Percentiles rank a stretch among this genome's conserved stretches.
Conservation (phyloP, 2,329 filamentous ascomycete species). For the Cryphonectria radicalis region DNA sequence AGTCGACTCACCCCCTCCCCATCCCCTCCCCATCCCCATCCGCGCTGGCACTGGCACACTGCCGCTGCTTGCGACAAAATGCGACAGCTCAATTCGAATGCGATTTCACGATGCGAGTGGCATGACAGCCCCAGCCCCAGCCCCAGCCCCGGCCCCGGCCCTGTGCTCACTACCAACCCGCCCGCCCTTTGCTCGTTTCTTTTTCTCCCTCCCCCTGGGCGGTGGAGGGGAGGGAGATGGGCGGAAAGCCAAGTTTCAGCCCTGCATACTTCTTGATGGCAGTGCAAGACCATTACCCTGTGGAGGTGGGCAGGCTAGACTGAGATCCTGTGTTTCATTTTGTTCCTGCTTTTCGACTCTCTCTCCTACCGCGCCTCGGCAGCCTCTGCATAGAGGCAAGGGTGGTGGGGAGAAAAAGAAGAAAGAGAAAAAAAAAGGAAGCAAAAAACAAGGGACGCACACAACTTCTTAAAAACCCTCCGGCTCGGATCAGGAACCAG, state of each 20-base stretch:
- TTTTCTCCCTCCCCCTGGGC: background rate
- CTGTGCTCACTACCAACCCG: background rate
- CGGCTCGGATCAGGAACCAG: background rate
- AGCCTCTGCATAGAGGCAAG: background rate
- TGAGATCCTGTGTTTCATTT: background rate
- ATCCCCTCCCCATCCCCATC: background rate
- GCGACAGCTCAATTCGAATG: background rate
- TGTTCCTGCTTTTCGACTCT: background rate
- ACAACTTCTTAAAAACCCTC: background rate
- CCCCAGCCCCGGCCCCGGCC: too few relatives aligned
- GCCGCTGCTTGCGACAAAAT: background rate
- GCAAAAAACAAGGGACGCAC: background rate
- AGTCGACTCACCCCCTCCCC: background rate
- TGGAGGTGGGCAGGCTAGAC: background rate
- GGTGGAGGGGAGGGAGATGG: background rate
- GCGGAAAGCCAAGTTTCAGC: slow-evolving; percentile 10
- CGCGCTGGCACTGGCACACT: background rate
- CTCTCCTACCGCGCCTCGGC: background rate
- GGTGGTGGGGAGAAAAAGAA: background rate
- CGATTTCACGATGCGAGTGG: background rate
- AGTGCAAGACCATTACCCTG: background rate
- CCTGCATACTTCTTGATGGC: slow-evolving; percentile 7
- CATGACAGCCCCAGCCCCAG: background rate
- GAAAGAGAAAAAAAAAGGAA: background rate
- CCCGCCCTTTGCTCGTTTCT: background rate